Evolutionary conservation across 768 basidiomycete species (phyloP), one percentile per base, ranked within the genome.

Genomic region (Rickenella mellea): DNA sequence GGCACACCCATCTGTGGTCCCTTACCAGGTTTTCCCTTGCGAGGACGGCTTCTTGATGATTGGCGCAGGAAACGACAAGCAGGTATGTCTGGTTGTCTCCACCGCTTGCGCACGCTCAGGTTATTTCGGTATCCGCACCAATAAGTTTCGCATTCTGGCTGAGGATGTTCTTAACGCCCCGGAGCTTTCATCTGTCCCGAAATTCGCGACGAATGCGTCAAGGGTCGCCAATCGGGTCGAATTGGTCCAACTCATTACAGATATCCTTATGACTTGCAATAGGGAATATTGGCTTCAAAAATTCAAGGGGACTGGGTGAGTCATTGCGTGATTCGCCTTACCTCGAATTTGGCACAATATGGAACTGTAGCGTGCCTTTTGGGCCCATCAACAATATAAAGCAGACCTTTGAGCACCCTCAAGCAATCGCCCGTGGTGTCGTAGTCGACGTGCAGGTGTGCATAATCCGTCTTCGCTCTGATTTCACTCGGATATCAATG

Each of bases 331-430:
- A 11, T 62, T n/a, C 36, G 41, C 19, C 39, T 40, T 30, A 17
- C 42, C 39, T 41, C 33, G 42, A 35, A 36, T 22, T 50, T 46
- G 31, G 44, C n/a, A 35, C 26, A 14, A n/a, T 24, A 30, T 45
- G 32, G 33, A 28, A 14, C 21, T 19, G 12, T 47, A 87, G 83
- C 9, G 78, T 90, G 20, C 87, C 88, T 6, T 82, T 83, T 60
- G 87, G 85, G 24, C 93, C 93, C 14, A 94, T 97, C 65, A 96
- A 96, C 58, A 83, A 88, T 51, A 88, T 97, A 46, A 56, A 71
- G 45, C 79, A 91, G 59, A 91, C 93, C 3, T 97, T 96, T 54
- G 75, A 78, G 26, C 93, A 96, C 60, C 89, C 90, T 6, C 71
- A 89, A 65, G 88, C 87, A 2, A 54, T 80, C 29, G 90, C 91